These are phyloP conservation scores for Gloeopeniophorella convolvens DNA, from an alignment of 768 basidiomycete genomes.

Conservation along the genomic window DNA sequence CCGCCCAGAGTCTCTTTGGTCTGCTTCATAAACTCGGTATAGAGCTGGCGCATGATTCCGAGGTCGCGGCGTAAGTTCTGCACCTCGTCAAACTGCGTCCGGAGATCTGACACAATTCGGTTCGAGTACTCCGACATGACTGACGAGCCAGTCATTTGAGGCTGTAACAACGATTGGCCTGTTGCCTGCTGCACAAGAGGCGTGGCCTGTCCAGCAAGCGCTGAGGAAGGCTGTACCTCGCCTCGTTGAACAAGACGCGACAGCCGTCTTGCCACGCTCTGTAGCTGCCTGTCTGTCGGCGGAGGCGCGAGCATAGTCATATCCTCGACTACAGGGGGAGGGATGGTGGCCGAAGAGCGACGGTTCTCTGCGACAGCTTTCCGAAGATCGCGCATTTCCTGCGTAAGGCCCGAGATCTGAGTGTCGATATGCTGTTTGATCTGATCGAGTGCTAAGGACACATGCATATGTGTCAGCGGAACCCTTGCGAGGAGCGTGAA, in stretches of 20 bases:
- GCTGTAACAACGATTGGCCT: conserved; percentile 54
- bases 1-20: conserved; percentile 80
- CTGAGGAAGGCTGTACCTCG: conserved; percentile 26
- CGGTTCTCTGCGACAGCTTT: conserved; percentile 49
- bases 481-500: background rate
- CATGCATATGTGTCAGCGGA: background rate
- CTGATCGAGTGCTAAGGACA: conserved; percentile 78
- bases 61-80: conserved; percentile 91
- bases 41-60: conserved; percentile 89
- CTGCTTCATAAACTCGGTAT: conserved; percentile 87
- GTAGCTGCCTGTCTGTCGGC: conserved; percentile 74
- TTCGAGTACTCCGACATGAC: conserved; percentile 63
- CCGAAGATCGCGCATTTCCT: conserved; percentile 87
- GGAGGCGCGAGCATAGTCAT: conserved; percentile 50
- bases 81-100: conserved; percentile 91
- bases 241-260: conserved; percentile 55
- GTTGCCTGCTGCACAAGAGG: conserved; percentile 56
- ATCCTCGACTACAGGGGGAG: conserved; percentile 48
- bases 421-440: conserved; percentile 97
- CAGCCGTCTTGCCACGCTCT: conserved; percentile 62
- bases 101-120: conserved; percentile 74
- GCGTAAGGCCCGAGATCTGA: conserved; percentile 78
- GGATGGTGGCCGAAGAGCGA: conserved; percentile 43
- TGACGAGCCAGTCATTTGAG: conserved; percentile 73
- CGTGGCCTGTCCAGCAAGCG: conserved; percentile 23